Evolutionary conservation across 306 rosid genomes (phyloP), one percentile per base, ranked within the genome.

Genomic region (Lathyrus sativus): DNA sequence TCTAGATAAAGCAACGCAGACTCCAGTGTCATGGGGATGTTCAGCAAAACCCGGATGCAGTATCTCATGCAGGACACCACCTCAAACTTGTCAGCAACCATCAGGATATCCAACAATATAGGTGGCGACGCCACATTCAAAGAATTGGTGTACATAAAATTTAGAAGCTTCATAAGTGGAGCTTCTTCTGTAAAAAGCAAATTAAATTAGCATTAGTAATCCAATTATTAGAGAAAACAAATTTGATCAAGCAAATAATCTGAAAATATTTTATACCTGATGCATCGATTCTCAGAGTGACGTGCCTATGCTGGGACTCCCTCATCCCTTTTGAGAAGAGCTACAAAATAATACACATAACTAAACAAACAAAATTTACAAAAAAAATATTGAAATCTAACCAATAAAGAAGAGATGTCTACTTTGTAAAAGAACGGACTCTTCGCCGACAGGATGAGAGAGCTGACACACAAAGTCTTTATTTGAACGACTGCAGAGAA

Each of bases 301-400:
- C 95, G 49, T 88, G 89, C 26, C 92, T 80, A 62, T 93, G 95
- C 76, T 93, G 96, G 8, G 99, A 93, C 69, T 93, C 99, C 83
- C 79, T 93, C 99, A 93, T 93, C 65, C 99, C 99, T 56, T 93
- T 93, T 11, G 97, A 93, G 70, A 93, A 93, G 33, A 93, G 85
- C 99, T 93, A 71, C 22, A 70, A 42, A 68, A 73, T 31, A 31
- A 31, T 24, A 31, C 35, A 31, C 35, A 31, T 31, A 31, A 31
- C 29, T 31, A 31, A 31, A 7, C 6, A 31, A 31, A 31, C 0
- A 31, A 31, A 4, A 5, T 55, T 31, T 31, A 31, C 6, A 6
- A 5, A 31, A 5, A 31, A 31, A 4, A 31, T 31, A 31, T 4
- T 31, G 6, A 31, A 31, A 31, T 0, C 35, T 4, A 4, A 31